phyloP scores from a whole-genome alignment of 148 eudicot genomes.

The Beta vulgaris region DNA sequence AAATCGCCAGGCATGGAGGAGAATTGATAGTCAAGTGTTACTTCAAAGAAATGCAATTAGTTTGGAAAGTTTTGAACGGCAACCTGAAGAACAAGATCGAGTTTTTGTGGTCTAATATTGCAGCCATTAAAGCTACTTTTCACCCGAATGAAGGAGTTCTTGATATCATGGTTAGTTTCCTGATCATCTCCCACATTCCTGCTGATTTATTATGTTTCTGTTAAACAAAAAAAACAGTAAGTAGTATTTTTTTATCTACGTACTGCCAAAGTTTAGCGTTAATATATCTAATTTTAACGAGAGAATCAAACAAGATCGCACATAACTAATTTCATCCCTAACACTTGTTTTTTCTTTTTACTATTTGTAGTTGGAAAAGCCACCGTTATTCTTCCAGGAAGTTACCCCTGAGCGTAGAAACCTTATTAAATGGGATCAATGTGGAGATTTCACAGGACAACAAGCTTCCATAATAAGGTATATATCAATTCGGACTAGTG shows the following conservation, averaged over 20 bases:
- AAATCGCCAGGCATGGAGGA: constrained; percentile 48
- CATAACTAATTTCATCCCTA: no score
- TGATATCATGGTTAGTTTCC: constrained; percentile 50
- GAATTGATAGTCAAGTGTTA: constrained; percentile 64
- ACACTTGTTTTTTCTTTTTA: background rate
- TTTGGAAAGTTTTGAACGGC: constrained; percentile 69
- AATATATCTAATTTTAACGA: no score
- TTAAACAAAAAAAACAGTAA: no score
- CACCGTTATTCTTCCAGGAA: constrained; percentile 54
- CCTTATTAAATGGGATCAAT: constrained; percentile 56
- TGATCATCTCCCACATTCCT: background rate
- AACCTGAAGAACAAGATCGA: constrained; percentile 69
- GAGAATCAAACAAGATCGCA: no score
- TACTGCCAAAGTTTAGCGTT: no score
- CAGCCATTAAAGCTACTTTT: constrained; percentile 42
- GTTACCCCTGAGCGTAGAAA: constrained; percentile 49
- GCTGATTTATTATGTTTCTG: no score
- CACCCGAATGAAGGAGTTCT: constrained; percentile 30
- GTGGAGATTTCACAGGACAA: constrained; percentile 53
- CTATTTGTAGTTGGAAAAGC: constrained; percentile 42
- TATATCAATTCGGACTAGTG: background rate
- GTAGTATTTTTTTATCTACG: no score
- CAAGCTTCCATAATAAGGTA: constrained; percentile 64
- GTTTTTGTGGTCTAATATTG: constrained; percentile 62
- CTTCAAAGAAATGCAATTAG: constrained; percentile 60